Percentiles rank a stretch among this genome's conserved stretches.
phyloP scores from a whole-genome alignment of 2,329 filamentous ascomycete species.

The Colletotrichum somersetense region DNA sequence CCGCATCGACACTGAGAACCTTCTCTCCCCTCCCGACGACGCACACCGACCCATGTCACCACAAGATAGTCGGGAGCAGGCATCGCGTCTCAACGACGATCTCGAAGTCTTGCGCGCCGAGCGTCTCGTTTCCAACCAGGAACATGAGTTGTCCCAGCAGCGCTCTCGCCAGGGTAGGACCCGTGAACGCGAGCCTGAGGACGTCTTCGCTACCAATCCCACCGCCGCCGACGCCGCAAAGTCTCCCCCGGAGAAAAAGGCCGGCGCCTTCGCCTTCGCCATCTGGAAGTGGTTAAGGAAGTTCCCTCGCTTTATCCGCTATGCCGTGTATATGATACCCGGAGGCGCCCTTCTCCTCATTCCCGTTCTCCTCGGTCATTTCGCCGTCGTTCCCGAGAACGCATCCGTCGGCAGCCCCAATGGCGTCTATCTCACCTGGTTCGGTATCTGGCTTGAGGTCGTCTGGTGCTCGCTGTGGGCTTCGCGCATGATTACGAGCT shows the following conservation, averaged over 20 bases:
- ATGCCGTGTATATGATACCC: conserved; percentile 62
- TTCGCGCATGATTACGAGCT: conserved; percentile 66
- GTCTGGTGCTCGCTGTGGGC: conserved; percentile 94
- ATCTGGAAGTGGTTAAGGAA: conserved; percentile 61
- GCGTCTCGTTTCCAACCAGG: conserved; percentile 59
- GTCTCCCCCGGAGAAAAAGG: conserved; percentile 40
- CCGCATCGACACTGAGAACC: conserved; percentile 25
- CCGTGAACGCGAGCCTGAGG: conserved; percentile 56
- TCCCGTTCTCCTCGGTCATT: conserved; percentile 60
- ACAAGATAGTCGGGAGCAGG: conserved; percentile 46
- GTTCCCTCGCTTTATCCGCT: conserved; percentile 64
- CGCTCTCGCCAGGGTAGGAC: conserved; percentile 49
- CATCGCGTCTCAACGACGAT: conserved; percentile 60
- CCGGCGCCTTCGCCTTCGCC: conserved; percentile 47
- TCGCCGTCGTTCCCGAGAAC: conserved; percentile 53
- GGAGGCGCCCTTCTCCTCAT: conserved; percentile 60
- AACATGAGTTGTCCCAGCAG: conserved; percentile 49
- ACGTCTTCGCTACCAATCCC: conserved; percentile 58
- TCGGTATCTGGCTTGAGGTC: conserved; percentile 94
- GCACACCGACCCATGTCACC: conserved; percentile 21
- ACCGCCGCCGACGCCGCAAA: conserved; percentile 40
- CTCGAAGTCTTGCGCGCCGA: conserved; percentile 63
- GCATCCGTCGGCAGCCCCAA: conserved; percentile 73
- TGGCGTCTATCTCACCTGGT: conserved; percentile 86
- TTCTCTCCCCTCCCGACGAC: conserved; percentile 17